Evolutionary conservation across 2,329 filamentous ascomycete species (phyloP).

Genomic region (Botrytis squamosa): DNA sequence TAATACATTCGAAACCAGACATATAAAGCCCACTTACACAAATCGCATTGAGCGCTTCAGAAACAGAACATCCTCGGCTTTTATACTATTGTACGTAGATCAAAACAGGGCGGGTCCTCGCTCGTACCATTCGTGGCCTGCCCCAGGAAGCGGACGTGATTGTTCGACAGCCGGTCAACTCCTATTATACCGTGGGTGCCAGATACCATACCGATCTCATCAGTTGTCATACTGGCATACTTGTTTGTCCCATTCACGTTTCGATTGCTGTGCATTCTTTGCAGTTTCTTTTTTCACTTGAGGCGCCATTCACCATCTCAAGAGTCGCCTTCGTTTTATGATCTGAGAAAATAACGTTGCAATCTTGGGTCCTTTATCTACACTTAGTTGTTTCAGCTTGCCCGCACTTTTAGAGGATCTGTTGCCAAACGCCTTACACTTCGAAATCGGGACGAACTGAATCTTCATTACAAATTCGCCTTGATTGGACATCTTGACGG

Average conservation of each 20-base stretch:
- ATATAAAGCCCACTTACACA: background rate
- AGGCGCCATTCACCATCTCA: conserved; percentile 1
- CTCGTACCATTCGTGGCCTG: conserved; percentile 19
- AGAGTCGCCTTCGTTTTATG: conserved; percentile 8
- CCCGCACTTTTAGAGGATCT: conserved; percentile 10
- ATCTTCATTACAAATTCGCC: background rate
- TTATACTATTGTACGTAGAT: conserved; percentile 15
- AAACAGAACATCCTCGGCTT: conserved; percentile 16
- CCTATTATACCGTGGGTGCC: conserved; percentile 12
- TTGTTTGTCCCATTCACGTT: conserved; percentile 2
- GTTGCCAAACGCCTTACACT: conserved; percentile 15
- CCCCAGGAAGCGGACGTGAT: conserved; percentile 16
- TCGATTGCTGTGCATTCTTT: conserved; percentile 15
- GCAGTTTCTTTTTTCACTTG: background rate
- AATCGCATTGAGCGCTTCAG: conserved; percentile 10
- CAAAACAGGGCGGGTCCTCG: conserved; percentile 18
- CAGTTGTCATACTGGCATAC: conserved; percentile 10
- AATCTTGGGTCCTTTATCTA: background rate
- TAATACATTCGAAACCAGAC: background rate
- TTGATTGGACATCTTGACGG: conserved; percentile 22
- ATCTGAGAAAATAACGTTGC: conserved; percentile 8
- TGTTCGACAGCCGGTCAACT: conserved; percentile 15
- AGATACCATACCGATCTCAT: background rate
- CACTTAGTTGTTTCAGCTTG: conserved; percentile 21
- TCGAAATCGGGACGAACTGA: conserved; percentile 16